Base-by-base conservation (phyloP, 2,329 filamentous ascomycete species). In the Talaromyces sp. region DNA sequence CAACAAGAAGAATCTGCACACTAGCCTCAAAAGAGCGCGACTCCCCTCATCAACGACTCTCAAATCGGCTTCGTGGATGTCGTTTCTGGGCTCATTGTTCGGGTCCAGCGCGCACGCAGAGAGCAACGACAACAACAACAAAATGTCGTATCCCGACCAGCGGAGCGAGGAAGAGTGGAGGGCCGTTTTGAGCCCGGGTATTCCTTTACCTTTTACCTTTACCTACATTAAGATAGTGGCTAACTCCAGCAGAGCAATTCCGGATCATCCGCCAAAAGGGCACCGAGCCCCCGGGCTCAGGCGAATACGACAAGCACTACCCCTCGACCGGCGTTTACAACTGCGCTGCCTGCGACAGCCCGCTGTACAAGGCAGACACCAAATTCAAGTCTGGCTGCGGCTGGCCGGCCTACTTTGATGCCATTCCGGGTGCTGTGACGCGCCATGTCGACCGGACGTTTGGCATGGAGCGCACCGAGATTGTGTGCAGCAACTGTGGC, bases 371-470 rank as follows among this genome's bases (percentile, higher is more conserved):
- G 75, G 93, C 95, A 29, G 84, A 84, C 64, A 93, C 96, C 78
- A 99, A 99, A 77, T 99, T 99, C 84, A 90, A 90, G 76, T 96
- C 90, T 19, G 91, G 92, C 49, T 99, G 95, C 77, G 95, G 95
- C 63, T 99, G 95, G 95, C 95, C 95, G 0, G 95, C 95, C 13
- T 99, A 98, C 78, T 99, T 93, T 73, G 95, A 99, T 77, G 93
- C 89, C 66, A 86, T 99, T 56, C 93, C 95, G 0, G 93, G 92
- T 2, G 93, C 93, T 0, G 91, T 99, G 13, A 90, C 86, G 38
- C 83, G 93, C 64, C 89, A 93, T 70, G 86, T 86, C 64, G 95
- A 99, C 75, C 80, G 77, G 54, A 81, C 86, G 0, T 83, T 92
- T 56, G 93, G 93, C 53, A 96, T 96, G 90, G 73, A 82, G 71